Conservation (phyloP, 345 rosid genomes). For the Arabis hirsuta region DNA sequence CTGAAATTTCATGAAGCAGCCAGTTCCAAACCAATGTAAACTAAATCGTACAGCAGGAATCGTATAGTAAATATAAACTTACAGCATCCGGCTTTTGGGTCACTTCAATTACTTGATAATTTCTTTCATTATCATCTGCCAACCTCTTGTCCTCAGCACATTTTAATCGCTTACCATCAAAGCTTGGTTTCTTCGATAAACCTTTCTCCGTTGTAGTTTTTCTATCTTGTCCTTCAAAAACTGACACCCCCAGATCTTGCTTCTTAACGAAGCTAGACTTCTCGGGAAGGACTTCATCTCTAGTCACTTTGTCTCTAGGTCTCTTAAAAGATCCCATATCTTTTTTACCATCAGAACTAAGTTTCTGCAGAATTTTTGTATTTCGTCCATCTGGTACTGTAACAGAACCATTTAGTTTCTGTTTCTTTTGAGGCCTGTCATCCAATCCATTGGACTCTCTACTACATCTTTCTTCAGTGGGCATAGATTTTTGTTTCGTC, state of each 20-base stretch:
- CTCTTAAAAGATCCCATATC: slow-evolving; percentile 21
- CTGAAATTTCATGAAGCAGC: slow-evolving; percentile 15
- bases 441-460: slow-evolving; percentile 45
- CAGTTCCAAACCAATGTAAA: slow-evolving; percentile 16
- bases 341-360: slow-evolving; percentile 27
- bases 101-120: slow-evolving; percentile 49
- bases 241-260: slow-evolving; percentile 30
- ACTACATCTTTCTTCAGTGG: slow-evolving; percentile 35
- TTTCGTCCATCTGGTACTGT: slow-evolving; percentile 37
- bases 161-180: slow-evolving; percentile 45
- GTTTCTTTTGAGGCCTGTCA: slow-evolving; percentile 57
- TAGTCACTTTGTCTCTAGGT: slow-evolving; percentile 32
- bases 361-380: slow-evolving; percentile 40
- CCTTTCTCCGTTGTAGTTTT: slow-evolving; percentile 40
- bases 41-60: slow-evolving; percentile 6
- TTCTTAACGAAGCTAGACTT: slow-evolving; percentile 31
- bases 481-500: slow-evolving; percentile 41
- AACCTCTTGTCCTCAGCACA: slow-evolving; percentile 42
- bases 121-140: slow-evolving; percentile 40
- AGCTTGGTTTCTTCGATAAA: slow-evolving; percentile 42
- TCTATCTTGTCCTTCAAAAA: slow-evolving; percentile 30
- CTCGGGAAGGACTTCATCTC: slow-evolving; percentile 24
- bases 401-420: slow-evolving; percentile 49
- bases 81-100: slow-evolving; percentile 57
- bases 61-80: slow-evolving; percentile 48